Conservation (phyloP, 2,329 filamentous ascomycete species). For the Aciculosporium take region DNA sequence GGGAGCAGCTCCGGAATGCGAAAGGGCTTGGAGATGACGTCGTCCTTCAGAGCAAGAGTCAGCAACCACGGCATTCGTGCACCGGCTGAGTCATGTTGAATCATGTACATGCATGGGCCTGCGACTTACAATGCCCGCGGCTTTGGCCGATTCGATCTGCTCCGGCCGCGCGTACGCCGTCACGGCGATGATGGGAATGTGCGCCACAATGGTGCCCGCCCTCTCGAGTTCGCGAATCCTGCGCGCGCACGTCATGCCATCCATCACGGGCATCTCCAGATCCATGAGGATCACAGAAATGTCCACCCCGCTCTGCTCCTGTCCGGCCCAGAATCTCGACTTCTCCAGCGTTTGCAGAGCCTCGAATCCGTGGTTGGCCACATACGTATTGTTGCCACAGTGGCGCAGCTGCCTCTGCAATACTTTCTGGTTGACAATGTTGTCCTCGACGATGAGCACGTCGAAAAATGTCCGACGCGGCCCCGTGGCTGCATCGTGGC, state of each 20-base stretch:
- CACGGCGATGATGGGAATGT: slow-evolving; percentile 71
- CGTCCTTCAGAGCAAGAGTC: slow-evolving; percentile 34
- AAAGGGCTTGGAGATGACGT: slow-evolving; percentile 69
- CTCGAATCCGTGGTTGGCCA: slow-evolving; percentile 52
- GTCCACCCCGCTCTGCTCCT: slow-evolving; percentile 32
- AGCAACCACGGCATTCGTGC: too few relatives aligned
- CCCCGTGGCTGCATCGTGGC: slow-evolving; percentile 6
- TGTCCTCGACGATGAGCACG: slow-evolving; percentile 54
- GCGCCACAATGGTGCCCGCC: slow-evolving; percentile 43
- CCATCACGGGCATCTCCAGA: slow-evolving; percentile 74
- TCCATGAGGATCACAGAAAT: slow-evolving; percentile 66
- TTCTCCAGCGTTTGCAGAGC: slow-evolving; percentile 42
- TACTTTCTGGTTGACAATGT: slow-evolving; percentile 52
- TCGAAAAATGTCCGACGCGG: slow-evolving; percentile 26
- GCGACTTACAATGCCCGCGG: slow-evolving; percentile 54
- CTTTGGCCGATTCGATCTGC: slow-evolving; percentile 57
- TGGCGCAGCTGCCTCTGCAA: slow-evolving; percentile 47
- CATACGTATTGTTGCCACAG: slow-evolving; percentile 43
- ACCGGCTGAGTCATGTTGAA: too few relatives aligned
- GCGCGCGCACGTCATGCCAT: slow-evolving; percentile 59
- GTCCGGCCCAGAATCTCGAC: slow-evolving; percentile 41
- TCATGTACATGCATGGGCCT: too few relatives aligned
- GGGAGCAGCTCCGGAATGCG: slow-evolving; percentile 56
- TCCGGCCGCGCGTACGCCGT: slow-evolving; percentile 66
- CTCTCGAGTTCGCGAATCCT: slow-evolving; percentile 55